Evolutionary conservation across 768 basidiomycete genomes (phyloP), one percentile per base, ranked within the genome.

Genomic region (Amanita polypyramis): DNA sequence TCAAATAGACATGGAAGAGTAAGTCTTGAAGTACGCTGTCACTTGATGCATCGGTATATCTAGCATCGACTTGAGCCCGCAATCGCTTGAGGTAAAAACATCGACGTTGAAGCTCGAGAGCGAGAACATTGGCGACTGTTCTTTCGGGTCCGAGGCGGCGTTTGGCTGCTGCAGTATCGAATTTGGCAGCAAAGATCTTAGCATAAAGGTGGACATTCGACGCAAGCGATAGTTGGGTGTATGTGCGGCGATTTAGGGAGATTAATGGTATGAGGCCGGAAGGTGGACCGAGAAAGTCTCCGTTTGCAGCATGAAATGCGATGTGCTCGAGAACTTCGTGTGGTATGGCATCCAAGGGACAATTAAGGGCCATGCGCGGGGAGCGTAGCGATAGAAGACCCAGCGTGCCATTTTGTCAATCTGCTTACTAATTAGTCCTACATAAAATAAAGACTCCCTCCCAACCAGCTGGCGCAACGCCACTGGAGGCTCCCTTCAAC

Each of bases 311-410:
- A 55, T 78, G 79, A 58, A 74, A 80, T 1, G 85, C 85, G 55
- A 94, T 80, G 43, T 80, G 79, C 58, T 91, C 83, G 38, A 93
- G 71, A 33, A 92, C 72, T 63, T 92, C 90, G 51, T 75, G 76
- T 11, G 89, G 89, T 37, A 92, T 64, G 5, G 65, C 63, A 46
- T 69, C 65, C 47, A 87, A 62, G 8, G 60, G 63, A 19, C n/a
- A 17, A 57, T 32, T 36, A 52, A 25, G 54, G 47, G 58, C 53
- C 61, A 65, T 64, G 4, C n/a, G n/a, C n/a, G n/a, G n/a, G n/a
- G n/a, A n/a, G n/a, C n/a, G n/a, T n/a, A n/a, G n/a, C n/a, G n/a
- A n/a, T n/a, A n/a, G n/a, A n/a, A n/a, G n/a, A n/a, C n/a, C n/a
- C n/a, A n/a, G n/a, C n/a, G n/a, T n/a, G 56, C 50, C 49, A 50